phyloP scores from a whole-genome alignment of 139 green algal species.

The Picochlorum sp. region DNA sequence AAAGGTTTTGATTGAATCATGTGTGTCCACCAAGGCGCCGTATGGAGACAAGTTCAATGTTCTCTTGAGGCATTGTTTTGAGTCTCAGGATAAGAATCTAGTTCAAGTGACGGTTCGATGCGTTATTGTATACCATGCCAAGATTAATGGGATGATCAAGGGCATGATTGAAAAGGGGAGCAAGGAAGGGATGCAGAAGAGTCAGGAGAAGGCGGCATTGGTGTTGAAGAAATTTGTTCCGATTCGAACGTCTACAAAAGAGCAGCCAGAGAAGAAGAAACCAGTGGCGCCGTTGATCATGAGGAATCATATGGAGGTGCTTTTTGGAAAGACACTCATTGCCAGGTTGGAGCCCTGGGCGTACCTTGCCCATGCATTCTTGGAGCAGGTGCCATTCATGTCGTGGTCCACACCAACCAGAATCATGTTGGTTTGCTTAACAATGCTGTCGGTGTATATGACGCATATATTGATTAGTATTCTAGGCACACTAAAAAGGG shows the following conservation, averaged over 20 bases:
- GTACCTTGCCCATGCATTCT: slow-evolving; percentile 9
- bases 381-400: neutral
- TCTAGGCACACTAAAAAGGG: slow-evolving; percentile 15
- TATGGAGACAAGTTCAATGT: slow-evolving; percentile 42
- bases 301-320: slow-evolving; percentile 6
- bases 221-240: neutral
- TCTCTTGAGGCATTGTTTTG: slow-evolving; percentile 5
- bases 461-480: slow-evolving; percentile 18
- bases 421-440: slow-evolving; percentile 11
- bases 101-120: slow-evolving; percentile 5
- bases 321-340: slow-evolving; percentile 5
- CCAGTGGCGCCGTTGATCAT: neutral
- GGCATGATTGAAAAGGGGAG: slow-evolving; percentile 28
- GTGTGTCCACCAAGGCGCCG: slow-evolving; percentile 32
- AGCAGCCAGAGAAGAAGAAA: neutral
- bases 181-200: slow-evolving; percentile 18
- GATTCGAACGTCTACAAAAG: neutral
- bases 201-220: slow-evolving; percentile 3
- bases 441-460: slow-evolving; percentile 7
- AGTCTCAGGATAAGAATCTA: neutral
- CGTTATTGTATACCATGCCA: slow-evolving; percentile 24
- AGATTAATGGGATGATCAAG: slow-evolving; percentile 34
- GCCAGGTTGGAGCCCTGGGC: slow-evolving; percentile 17
- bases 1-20: slow-evolving; percentile 21
- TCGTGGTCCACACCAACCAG: neutral